These are phyloP conservation scores for Chaetoceros muelleri DNA, from an alignment of 108 stramenopile genomes.

Conservation along the genomic window DNA sequence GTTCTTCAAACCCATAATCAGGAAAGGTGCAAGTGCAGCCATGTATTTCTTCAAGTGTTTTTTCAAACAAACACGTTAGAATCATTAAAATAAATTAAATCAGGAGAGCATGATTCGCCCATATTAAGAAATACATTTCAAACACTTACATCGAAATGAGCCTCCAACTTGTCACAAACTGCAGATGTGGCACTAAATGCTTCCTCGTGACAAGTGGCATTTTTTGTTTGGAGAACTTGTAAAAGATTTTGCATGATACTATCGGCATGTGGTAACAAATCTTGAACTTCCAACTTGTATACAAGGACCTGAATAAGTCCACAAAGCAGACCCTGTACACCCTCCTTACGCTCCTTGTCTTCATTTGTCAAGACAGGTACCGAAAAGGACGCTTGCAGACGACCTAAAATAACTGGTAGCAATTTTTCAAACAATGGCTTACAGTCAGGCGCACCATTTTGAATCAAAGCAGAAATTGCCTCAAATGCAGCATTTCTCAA, in stretches of 20 bases:
- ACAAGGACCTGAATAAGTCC: slow-evolving; percentile 71
- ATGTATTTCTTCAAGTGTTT: slow-evolving; percentile 74
- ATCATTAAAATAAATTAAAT: background rate
- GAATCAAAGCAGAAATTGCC: slow-evolving; percentile 76
- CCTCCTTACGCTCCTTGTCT: slow-evolving; percentile 78
- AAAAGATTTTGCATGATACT: slow-evolving; percentile 76
- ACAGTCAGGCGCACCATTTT: slow-evolving; percentile 76
- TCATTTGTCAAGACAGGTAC: slow-evolving; percentile 68
- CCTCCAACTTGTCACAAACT: slow-evolving; percentile 74
- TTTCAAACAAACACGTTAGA: background rate
- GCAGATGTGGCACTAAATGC: slow-evolving; percentile 86
- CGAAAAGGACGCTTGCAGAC: slow-evolving; percentile 62
- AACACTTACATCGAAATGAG: slow-evolving; percentile 53
- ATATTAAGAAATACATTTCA: background rate
- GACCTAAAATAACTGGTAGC: slow-evolving; percentile 65
- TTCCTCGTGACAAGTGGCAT: slow-evolving; percentile 87
- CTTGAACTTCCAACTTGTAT: slow-evolving; percentile 60
- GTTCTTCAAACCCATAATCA: slow-evolving; percentile 78
- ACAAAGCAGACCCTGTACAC: slow-evolving; percentile 80
- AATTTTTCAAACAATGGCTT: slow-evolving; percentile 45
- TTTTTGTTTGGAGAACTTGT: slow-evolving; percentile 77
- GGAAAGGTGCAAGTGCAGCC: slow-evolving; percentile 62
- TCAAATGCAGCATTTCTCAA: slow-evolving; percentile 76
- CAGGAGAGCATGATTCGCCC: background rate
- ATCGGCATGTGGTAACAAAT: slow-evolving; percentile 67